Base-by-base conservation (phyloP, 768 basidiomycete genomes). In the Coprinellus micaceus region DNA sequence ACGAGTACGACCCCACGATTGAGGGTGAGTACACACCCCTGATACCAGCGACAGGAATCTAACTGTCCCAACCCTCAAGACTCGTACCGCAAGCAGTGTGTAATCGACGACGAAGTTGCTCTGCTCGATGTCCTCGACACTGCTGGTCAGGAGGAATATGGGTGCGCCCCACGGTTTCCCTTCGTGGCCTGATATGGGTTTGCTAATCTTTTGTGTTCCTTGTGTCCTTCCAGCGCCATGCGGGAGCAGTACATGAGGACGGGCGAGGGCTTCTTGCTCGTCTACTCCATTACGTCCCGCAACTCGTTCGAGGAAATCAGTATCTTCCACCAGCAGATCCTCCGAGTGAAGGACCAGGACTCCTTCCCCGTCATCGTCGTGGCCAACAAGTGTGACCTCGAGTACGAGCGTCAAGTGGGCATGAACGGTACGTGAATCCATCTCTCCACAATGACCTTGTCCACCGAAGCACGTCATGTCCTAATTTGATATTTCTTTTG, bases 161-260 rank as follows among this genome's bases (percentile, higher is more conserved):
- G 92, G 93, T 94, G 56, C 54, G 88, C 13, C 33, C 13, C 33
- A 6, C 33, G 81, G 12, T 40, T 51, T 57, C 49, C 37, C 56
- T 37, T 37, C 24, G 36, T 37, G 17, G 21, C 29, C 46, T 57
- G 29, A 50, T 33, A 61, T 54, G 43, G 28, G 36, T 61, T 53
- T 39, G 55, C 36, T 33, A 37, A 39, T 51, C 26, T 33, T 46
- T 49, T 21, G 21, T 30, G 39, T 58, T 49, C 4, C 36, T 54
- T n/a, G n/a, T 21, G 26, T 21, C 30, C 15, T 37, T 60, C 19
- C 58, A 95, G 93, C 56, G 96, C 96, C 22, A 98, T 98, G 96
- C 88, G 96, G 46, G 96, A 98, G 68, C 96, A 98, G 67, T 98
- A 98, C 77, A 98, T 98, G 94, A 86, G 94, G 52, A 94, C 94